phyloP scores from a whole-genome alignment of 106 monocot genomes.

The Dendrobium nobile region DNA sequence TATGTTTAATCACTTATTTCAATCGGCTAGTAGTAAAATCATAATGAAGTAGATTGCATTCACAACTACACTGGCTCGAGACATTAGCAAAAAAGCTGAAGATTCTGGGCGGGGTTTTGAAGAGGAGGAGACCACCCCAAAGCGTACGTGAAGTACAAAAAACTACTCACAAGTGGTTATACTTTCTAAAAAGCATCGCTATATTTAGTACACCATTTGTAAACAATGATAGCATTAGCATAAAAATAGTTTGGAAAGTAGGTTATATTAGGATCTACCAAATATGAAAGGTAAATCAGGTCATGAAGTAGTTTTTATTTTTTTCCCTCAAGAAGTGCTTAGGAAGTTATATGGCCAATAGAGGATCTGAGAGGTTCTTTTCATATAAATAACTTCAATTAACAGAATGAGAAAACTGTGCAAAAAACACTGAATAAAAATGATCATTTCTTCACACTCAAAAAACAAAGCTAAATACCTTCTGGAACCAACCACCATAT shows the following conservation, averaged over 20 bases:
- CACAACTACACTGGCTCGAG: neutral
- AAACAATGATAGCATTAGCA: neutral
- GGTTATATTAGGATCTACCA: neutral
- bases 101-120: neutral
- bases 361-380: neutral
- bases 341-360: neutral
- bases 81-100: neutral
- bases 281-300: neutral
- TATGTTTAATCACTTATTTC: neutral
- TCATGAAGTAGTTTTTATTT: neutral
- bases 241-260: neutral
- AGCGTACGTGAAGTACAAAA: neutral
- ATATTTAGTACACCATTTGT: neutral
- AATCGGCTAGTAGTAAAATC: neutral
- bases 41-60: neutral
- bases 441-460: neutral
- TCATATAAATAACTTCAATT: neutral
- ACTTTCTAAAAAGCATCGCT: neutral
- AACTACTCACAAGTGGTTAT: neutral
- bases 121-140: neutral
- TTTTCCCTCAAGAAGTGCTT: neutral
- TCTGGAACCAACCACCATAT: slow-evolving; percentile 97
- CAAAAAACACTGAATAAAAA: slow-evolving; percentile 1
- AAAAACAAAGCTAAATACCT: slow-evolving; percentile 38
- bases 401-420: neutral